Conservation (phyloP, 805 yeast genomes). For the Torulaspora franciscae region DNA sequence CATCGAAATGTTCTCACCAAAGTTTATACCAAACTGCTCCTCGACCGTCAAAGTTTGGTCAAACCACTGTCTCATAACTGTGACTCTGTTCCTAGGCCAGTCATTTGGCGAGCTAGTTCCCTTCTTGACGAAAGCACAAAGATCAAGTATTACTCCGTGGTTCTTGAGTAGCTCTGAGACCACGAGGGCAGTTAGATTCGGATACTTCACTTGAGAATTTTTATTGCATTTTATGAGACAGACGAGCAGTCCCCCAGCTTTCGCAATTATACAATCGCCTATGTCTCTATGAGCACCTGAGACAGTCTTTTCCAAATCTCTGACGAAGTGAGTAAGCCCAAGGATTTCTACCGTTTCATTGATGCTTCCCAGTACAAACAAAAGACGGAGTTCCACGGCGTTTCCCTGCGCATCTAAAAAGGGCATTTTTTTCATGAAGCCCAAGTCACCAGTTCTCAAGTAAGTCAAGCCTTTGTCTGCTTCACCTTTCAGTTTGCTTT, state of each 20-base stretch:
- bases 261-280: slow-evolving; percentile 58
- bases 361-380: slow-evolving; percentile 79
- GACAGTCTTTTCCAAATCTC: slow-evolving; percentile 71
- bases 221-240: slow-evolving; percentile 64
- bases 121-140: slow-evolving; percentile 69
- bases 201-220: slow-evolving; percentile 41
- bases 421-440: slow-evolving; percentile 76
- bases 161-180: slow-evolving; percentile 72
- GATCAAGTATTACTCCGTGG: slow-evolving; percentile 78
- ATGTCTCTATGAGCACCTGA: slow-evolving; percentile 47
- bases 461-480: slow-evolving; percentile 62
- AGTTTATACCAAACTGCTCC: slow-evolving; percentile 52
- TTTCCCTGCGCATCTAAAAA: slow-evolving; percentile 40
- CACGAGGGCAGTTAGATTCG: slow-evolving; percentile 78
- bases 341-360: slow-evolving; percentile 84
- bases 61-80: slow-evolving; percentile 55
- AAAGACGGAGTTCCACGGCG: slow-evolving; percentile 54
- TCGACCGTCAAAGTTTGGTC: slow-evolving; percentile 41
- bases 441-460: slow-evolving; percentile 89
- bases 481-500: slow-evolving; percentile 54
- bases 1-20: slow-evolving; percentile 62
- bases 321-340: slow-evolving; percentile 88
- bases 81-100: slow-evolving; percentile 73
- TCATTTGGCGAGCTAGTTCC: slow-evolving; percentile 59
- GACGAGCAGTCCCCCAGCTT: slow-evolving; percentile 73